Evolutionary conservation across 352 stramenopile genomes (phyloP).

Genomic region (Globisporangium uncinulatum): DNA sequence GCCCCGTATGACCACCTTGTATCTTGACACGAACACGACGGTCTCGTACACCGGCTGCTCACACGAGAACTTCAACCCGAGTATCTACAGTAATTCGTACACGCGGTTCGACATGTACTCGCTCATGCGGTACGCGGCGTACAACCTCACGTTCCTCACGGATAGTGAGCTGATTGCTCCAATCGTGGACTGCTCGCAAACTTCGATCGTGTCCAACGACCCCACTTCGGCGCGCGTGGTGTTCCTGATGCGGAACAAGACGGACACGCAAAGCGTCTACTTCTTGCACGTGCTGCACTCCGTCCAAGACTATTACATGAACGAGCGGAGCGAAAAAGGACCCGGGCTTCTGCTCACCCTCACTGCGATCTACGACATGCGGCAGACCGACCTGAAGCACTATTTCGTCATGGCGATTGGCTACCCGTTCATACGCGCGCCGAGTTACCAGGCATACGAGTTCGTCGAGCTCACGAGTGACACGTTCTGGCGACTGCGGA

Average conservation of each 20-base stretch:
- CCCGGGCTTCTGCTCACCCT: conserved; percentile 1
- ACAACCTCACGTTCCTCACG: conserved; percentile 17
- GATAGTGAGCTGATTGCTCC: conserved; percentile 5
- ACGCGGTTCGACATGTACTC: conserved; percentile 18
- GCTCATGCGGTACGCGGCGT: conserved; percentile 13
- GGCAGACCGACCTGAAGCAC: neutral
- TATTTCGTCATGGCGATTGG: conserved; percentile 12
- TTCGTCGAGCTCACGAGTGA: neutral
- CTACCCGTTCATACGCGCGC: conserved; percentile 18
- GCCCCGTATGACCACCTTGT: conserved; percentile 24
- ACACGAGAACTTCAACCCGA: conserved; percentile 2
- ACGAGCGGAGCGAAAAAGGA: conserved; percentile 2
- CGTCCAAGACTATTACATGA: conserved; percentile 8
- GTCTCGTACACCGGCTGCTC: conserved; percentile 17
- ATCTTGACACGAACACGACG: conserved; percentile 16
- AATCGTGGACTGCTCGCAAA: conserved; percentile 11
- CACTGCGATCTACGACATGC: conserved; percentile 10
- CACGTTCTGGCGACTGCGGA: conserved; percentile 2
- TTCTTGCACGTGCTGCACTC: conserved; percentile 16
- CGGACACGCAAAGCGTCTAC: neutral
- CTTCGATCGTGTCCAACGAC: neutral
- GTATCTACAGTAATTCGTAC: conserved; percentile 29
- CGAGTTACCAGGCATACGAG: neutral
- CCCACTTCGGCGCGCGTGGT: conserved; percentile 7
- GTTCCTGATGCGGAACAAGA: conserved; percentile 17